A percentile compares a stretch with the other conserved stretches of the same genome.
phyloP scores from a whole-genome alignment of 257 asterid species.

The Penstemon davidsonii region DNA sequence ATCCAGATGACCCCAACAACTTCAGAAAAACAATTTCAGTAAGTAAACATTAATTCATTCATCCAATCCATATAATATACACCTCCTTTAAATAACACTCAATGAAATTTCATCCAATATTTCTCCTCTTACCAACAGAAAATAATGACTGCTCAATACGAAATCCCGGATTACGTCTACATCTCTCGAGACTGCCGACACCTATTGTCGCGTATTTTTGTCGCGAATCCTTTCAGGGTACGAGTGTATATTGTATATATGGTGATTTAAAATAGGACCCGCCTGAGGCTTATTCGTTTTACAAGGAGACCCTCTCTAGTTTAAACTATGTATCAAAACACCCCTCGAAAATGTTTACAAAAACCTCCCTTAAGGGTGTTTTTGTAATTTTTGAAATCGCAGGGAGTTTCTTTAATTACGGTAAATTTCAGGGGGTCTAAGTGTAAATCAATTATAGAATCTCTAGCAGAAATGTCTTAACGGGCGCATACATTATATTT shows the following conservation, averaged over 20 bases:
- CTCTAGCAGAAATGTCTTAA: no score
- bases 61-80: background rate
- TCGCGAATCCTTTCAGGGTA: slow-evolving; percentile 51
- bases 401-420: no score
- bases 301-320: no score
- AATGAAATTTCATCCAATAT: background rate
- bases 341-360: no score
- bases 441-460: no score
- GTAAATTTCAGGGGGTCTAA: no score
- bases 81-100: background rate
- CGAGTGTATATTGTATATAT: background rate
- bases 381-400: background rate
- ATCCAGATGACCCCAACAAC: slow-evolving; percentile 58
- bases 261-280: background rate
- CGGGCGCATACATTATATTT: no score
- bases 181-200: slow-evolving; percentile 66
- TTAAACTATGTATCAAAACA: no score
- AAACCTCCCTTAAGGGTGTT: no score
- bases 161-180: slow-evolving; percentile 60
- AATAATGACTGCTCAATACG: slow-evolving; percentile 54
- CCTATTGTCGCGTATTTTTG: slow-evolving; percentile 57
- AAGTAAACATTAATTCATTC: background rate
- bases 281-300: background rate
- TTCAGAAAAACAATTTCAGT: slow-evolving; percentile 66
- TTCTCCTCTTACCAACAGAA: slow-evolving; percentile 33